Base-by-base conservation (phyloP, 495 filamentous ascomycete genomes). In the Aspergillus avenaceus region DNA sequence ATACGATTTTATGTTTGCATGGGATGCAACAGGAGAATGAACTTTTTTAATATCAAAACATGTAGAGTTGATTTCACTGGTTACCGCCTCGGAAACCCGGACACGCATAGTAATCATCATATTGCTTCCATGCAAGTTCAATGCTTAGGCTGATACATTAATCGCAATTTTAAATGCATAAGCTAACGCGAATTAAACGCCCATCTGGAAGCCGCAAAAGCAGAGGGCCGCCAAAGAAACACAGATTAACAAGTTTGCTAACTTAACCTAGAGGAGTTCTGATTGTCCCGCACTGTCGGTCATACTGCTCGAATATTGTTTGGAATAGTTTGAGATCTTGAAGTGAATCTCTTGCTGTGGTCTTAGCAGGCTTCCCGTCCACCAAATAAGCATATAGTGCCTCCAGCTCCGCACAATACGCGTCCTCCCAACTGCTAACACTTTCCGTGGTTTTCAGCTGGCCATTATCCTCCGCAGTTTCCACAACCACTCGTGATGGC, bases 391-490 rank as follows among this genome's bases (percentile, higher is more conserved):
- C 62, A 58, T 80, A 67, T 54, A 84, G 45, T 40, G 73, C 70
- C 50, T 61, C 60, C 50, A 82, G 59, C 59, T 83, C 76, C 1
- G 64, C 60, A 43, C 65, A 69, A 54, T 78, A 83, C 4, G 80
- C 60, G 47, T 84, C 79, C 40, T 79, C 74, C 56, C 70, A 80
- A 5, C 65, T 69, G 50, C 65, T 70, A 37, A 68, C 52, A 8
- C 67, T 59, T 47, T 72, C 66, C 5, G 63, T 62, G 40, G 67
- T 58, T 44, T 62, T 42, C 32, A 56, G 18, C 62, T 59, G 46
- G 60, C 66, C 32, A 56, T 62, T 32, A 64, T 55, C 52, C 63
- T 69, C 67, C 25, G 62, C 55, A 49, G 80, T 75, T 37, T 76
- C 64, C 5, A 84, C 64, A n/a, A 63, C 65, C 43, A 82, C 70